Base-by-base conservation (phyloP, 345 rosid genomes). In the Linum lewisii region DNA sequence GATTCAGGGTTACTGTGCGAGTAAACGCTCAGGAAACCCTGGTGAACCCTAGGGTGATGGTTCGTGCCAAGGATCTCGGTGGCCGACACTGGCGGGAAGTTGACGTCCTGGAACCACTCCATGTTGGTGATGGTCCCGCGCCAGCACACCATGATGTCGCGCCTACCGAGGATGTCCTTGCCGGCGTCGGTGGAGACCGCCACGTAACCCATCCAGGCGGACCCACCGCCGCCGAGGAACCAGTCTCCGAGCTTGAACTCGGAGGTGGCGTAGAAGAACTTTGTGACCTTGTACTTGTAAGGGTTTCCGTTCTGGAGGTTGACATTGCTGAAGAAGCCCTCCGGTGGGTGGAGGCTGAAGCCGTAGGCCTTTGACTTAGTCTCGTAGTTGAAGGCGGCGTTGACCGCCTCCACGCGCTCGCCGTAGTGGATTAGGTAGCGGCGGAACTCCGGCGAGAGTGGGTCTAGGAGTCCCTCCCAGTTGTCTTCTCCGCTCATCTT, bases 101-200 rank as follows among this genome's bases (percentile, higher is more conserved):
- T 6, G 0, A 16, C 0, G 22, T 57, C 59, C 14, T 59, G 11
- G 0, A 6, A 1, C 57, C 14, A 0, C 59, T 66, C 64, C 2
- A 13, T 8, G 0, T 0, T 1, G 19, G 36, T 4, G 5, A 0
- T 1, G 5, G 78, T 70, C 22, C 78, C 78, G 68, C 79, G 71
- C 73, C 79, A 75, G 29, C 60, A 47, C 1, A 75, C 36, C 59
- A 75, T 10, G 24, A 75, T 62, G 20, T 75, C 79, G 37, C 73
- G 68, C 19, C 79, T 68, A 29, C 79, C 79, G 2, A 72, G 22
- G 8, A 32, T 57, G 4, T 3, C 11, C 58, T 54, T 60, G 38
- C 72, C 74, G 57, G 69, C 69, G 21, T 75, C 73, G 0, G 73
- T 75, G 22, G 59, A n/a, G 29, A 71, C 79, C 1, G 75, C 67